Conservation (phyloP, 768 basidiomycete species). For the Tulasnella sp. region DNA sequence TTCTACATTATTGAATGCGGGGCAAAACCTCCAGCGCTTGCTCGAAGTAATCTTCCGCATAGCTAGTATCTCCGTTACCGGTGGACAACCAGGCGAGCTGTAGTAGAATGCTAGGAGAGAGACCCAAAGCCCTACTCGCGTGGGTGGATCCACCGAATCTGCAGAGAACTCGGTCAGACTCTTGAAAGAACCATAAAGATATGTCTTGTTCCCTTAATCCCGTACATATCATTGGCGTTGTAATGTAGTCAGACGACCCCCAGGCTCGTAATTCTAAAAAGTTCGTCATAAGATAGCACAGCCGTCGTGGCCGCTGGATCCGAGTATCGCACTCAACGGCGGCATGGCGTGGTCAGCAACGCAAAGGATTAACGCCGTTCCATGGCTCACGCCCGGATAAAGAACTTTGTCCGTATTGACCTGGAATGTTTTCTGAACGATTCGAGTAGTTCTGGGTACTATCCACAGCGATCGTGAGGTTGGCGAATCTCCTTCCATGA, state of each 20-base stretch:
- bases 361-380: not conserved
- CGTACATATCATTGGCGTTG: not conserved
- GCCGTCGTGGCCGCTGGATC: not conserved
- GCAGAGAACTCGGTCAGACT: not conserved
- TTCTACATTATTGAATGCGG: not conserved
- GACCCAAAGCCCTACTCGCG: not conserved
- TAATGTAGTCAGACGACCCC: not conserved
- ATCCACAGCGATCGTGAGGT: not conserved
- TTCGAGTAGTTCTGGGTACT: too few relatives aligned
- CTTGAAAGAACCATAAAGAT: not conserved
- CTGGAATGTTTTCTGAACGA: not conserved
- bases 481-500: not conserved
- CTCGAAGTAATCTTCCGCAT: not conserved
- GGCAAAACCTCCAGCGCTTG: not conserved
- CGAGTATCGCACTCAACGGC: not conserved
- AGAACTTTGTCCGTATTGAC: not conserved
- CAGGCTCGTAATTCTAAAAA: not conserved
- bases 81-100: not conserved
- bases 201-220: not conserved
- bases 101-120: not conserved
- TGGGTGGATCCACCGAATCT: not conserved
- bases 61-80: not conserved
- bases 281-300: not conserved
- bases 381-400: not conserved
- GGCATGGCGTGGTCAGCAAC: not conserved